Conservation (phyloP, 2,329 filamentous ascomycete species). For the Ophidiomyces ophidiicola region DNA sequence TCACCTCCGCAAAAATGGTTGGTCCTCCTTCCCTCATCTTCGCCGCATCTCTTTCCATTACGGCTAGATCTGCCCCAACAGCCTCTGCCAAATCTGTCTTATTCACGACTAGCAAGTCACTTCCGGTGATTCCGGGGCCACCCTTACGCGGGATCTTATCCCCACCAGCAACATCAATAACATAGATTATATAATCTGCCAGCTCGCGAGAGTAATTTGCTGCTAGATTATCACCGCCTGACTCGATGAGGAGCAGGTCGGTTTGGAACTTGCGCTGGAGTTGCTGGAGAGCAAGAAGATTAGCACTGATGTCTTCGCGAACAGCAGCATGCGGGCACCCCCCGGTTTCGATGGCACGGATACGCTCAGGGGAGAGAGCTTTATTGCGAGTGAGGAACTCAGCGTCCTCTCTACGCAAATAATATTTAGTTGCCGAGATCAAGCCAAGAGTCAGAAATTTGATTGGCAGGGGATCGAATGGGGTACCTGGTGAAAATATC, state of each 20-base stretch:
- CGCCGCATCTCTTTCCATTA: slow-evolving; percentile 90
- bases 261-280: slow-evolving; percentile 68
- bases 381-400: slow-evolving; percentile 85
- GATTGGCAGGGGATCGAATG: background rate
- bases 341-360: slow-evolving; percentile 92
- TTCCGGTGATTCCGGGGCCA: slow-evolving; percentile 92
- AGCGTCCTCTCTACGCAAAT: slow-evolving; percentile 68
- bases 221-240: slow-evolving; percentile 88
- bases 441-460: slow-evolving; percentile 7
- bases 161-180: slow-evolving; percentile 91
- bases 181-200: slow-evolving; percentile 96
- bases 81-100: slow-evolving; percentile 91
- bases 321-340: slow-evolving; percentile 95
- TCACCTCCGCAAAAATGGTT: slow-evolving; percentile 95
- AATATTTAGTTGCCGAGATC: slow-evolving; percentile 10
- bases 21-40: slow-evolving; percentile 94
- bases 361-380: slow-evolving; percentile 70
- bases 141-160: slow-evolving; percentile 96
- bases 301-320: slow-evolving; percentile 88
- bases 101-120: slow-evolving; percentile 85
- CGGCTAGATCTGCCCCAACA: slow-evolving; percentile 74
- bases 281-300: slow-evolving; percentile 83
- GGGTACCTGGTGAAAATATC: slow-evolving; percentile 82
- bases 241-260: slow-evolving; percentile 86
- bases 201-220: slow-evolving; percentile 93